phyloP scores from a whole-genome alignment of 1,284 basidiomycete genomes.

The Cryptococcus sp. region DNA sequence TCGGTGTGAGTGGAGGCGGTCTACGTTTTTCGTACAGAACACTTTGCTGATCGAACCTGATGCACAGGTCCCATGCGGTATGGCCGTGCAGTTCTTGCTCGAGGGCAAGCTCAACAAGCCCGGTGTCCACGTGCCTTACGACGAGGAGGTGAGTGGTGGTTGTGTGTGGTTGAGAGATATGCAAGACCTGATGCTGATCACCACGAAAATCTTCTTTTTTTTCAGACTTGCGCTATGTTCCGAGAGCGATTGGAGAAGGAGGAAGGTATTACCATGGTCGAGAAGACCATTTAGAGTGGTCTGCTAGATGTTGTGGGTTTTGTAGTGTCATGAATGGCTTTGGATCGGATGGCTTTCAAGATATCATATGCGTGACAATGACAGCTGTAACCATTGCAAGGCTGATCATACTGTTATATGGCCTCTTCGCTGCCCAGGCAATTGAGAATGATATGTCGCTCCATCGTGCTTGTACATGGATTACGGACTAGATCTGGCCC shows the following conservation, averaged over 20 bases:
- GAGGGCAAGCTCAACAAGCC: constrained; percentile 70
- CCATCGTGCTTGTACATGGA: too few relatives aligned
- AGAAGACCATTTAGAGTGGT: constrained; percentile 56
- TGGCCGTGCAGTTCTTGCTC: constrained; percentile 79
- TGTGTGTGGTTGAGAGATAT: background rate
- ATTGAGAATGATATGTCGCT: too few relatives aligned
- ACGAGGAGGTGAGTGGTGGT: constrained; percentile 60
- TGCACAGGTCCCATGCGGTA: constrained; percentile 76
- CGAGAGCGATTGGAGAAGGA: constrained; percentile 69
- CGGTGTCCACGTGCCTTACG: constrained; percentile 87
- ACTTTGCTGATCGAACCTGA: background rate
- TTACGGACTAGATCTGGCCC: too few relatives aligned
- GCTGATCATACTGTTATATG: too few relatives aligned
- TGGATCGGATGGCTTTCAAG: too few relatives aligned
- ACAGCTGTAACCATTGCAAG: too few relatives aligned
- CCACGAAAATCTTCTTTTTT: background rate
- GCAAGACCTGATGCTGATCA: background rate
- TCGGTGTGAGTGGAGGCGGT: constrained; percentile 58
- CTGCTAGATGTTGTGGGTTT: background rate
- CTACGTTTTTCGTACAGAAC: background rate
- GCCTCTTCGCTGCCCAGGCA: too few relatives aligned
- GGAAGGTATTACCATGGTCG: constrained; percentile 79
- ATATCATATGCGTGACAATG: too few relatives aligned
- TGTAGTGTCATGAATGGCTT: background rate
- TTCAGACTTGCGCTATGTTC: constrained; percentile 73